Evolutionary conservation across 371 early-diverging fungal species (phyloP), one percentile per base, ranked within the genome.

Genomic region (Mortierella polycephala): DNA sequence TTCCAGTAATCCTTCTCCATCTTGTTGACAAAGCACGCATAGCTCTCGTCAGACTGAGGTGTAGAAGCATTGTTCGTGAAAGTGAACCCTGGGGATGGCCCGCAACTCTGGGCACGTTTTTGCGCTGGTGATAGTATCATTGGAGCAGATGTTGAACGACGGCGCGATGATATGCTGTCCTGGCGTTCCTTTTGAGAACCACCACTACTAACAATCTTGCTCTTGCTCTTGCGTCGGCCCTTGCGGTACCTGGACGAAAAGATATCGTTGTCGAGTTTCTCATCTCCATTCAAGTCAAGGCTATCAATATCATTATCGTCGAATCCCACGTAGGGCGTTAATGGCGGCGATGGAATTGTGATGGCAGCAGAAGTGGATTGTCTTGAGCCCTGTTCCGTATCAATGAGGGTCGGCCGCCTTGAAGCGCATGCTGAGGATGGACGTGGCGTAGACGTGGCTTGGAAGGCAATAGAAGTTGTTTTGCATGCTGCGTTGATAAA

Each of bases 1-100:
- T 66, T 77, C 73, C 73, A 77, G 51, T 62, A 72, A 52, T 71
- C 72, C 37, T 60, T 54, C 44, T 72, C 79, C 64, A 77, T 65
- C 59, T 55, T 65, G 20, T 57, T 49, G 52, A 61, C 18, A 30
- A 72, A 67, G 41, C n/a, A 23, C 2, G 62, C 46, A 52, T 62
- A 69, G 37, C 66, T 72, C 21, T 72, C 69, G 10, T 64, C 54
- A 7, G 71, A 54, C 18, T 49, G 52, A 39, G 21, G 45, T 9
- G 50, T 37, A 2, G 67, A 53, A 40, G 69, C 12, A 42, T 68
- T 72, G 20, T 52, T 62, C 14, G 67, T 50, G 50, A 69, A 72
- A 0, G 69, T 72, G 23, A 79, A 72, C 7, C 69, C 67, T 7
- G 45, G 13, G 20, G 62, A 13, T 7, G 71, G 67, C 7, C 30